Evolutionary conservation across 2,329 filamentous ascomycete species (phyloP).

Genomic region (Fusarium torulosum): DNA sequence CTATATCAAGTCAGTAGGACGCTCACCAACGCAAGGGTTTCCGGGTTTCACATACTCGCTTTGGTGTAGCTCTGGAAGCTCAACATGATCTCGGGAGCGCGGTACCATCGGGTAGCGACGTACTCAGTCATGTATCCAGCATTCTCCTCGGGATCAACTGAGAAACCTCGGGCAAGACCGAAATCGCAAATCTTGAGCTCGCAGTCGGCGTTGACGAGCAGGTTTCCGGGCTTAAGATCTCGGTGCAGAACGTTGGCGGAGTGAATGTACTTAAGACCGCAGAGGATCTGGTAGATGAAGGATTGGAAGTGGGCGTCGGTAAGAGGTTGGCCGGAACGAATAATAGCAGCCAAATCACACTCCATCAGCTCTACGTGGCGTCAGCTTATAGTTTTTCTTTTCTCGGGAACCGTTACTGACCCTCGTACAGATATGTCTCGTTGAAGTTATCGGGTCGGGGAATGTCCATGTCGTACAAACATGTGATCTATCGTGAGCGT

Average conservation of each 20-base stretch:
- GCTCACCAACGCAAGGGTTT: neutral
- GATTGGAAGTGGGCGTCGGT: conserved; percentile 99
- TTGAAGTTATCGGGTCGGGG: conserved; percentile 98
- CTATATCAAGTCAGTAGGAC: conserved; percentile 61
- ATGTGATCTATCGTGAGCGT: conserved; percentile 80
- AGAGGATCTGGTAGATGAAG: conserved; percentile 99
- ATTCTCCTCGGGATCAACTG: conserved; percentile 96
- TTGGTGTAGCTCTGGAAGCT: conserved; percentile 99
- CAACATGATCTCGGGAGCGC: conserved; percentile 97
- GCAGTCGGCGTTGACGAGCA: conserved; percentile 98
- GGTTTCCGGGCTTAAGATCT: conserved; percentile 95
- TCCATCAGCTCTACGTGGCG: conserved; percentile 88
- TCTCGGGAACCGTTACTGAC: conserved; percentile 62
- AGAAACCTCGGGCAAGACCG: conserved; percentile 95
- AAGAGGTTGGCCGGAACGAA: conserved; percentile 94
- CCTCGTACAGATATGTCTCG: conserved; percentile 98
- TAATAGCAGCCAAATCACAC: conserved; percentile 97
- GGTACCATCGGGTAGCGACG: conserved; percentile 95
- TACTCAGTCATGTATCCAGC: conserved; percentile 99
- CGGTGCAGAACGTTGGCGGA: conserved; percentile 97
- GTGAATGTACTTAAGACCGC: conserved; percentile 98
- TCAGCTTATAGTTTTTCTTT: conserved; percentile 35
- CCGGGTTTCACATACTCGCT: conserved; percentile 81
- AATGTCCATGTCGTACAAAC: conserved; percentile 99
- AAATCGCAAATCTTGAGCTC: conserved; percentile 99